Base-by-base conservation (phyloP, 176 grass and related monocot species). In the Phoenix dactylifera region DNA sequence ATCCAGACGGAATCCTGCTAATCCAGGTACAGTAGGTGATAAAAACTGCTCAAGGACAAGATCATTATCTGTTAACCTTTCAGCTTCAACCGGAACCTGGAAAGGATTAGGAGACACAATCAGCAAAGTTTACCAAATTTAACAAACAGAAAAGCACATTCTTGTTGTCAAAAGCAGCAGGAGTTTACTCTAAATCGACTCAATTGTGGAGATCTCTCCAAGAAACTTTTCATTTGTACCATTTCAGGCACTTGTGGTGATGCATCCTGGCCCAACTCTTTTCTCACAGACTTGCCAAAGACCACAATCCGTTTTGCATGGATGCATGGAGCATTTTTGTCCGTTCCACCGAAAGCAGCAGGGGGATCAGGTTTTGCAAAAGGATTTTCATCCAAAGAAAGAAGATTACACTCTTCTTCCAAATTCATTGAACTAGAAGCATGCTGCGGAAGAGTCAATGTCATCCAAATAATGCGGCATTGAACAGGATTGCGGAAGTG, bases 1-100 rank as follows among this genome's bases (percentile, higher is more conserved):
- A 73, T 92, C 93, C 76, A 97, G 59, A 18, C 93, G 78, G 63
- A 97, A 97, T 80, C 93, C 93, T 79, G 87, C 87, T 81, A 97
- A 68, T 73, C 69, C 85, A 80, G 93, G 87, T 30, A 77, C 59
- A 70, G 72, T 84, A 57, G 93, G 84, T 63, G 89, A 85, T 17
- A 88, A 72, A 66, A 84, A 88, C 70, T 88, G 93, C 70, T 97
- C 93, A 57, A 92, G 64, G 69, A 92, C 49, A 73, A 97, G 87
- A 52, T 97, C 87, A 56, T 92, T 88, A 75, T 92, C 84, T 76
- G 48, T 86, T 56, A 80, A 69, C 73, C 78, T 85, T 68, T 97
- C 93, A 59, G 76, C 81, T 70, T 87, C 87, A 78, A 82, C 70
- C 55, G 87, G 69, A 75, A 97, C 75, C 93, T 97, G 78, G 9